Conservation (phyloP, 768 basidiomycete genomes). For the Russula foetens region DNA sequence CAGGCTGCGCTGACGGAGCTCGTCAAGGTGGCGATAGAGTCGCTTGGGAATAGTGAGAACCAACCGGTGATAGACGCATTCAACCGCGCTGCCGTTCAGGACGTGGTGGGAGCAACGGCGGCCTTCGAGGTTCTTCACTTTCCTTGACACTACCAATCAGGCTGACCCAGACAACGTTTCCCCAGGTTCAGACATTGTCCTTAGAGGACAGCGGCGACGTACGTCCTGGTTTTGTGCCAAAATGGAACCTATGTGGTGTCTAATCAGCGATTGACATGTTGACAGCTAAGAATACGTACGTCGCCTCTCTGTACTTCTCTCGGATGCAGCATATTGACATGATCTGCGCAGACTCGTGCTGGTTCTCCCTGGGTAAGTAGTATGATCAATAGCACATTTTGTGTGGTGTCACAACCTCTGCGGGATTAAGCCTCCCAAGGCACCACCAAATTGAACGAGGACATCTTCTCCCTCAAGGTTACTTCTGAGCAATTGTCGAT, state of each 20-base stretch:
- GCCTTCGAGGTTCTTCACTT: neutral
- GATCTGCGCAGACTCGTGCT: constrained; percentile 2
- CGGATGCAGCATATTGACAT: neutral
- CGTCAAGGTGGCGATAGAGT: constrained; percentile 2
- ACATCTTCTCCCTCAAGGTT: neutral
- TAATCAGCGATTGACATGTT: neutral
- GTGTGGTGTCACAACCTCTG: neutral
- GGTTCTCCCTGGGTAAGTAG: constrained; percentile 7
- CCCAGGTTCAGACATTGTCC: constrained; percentile 7
- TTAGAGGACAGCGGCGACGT: constrained; percentile 7
- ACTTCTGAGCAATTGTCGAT: neutral
- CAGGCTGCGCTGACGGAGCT: neutral
- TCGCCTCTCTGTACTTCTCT: neutral
- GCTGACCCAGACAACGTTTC: neutral
- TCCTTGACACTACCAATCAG: neutral
- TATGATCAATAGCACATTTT: no score
- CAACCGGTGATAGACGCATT: neutral
- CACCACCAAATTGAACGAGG: neutral
- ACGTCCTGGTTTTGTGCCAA: neutral
- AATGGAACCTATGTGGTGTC: neutral
- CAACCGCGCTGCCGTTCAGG: neutral
- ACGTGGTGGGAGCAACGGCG: neutral
- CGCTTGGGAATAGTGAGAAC: neutral
- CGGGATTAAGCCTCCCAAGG: neutral
- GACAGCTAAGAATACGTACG: constrained; percentile 11